Percentiles rank a stretch among this genome's conserved stretches.
Conservation (phyloP, 441 rosid genomes). For the Jatropha multifida region DNA sequence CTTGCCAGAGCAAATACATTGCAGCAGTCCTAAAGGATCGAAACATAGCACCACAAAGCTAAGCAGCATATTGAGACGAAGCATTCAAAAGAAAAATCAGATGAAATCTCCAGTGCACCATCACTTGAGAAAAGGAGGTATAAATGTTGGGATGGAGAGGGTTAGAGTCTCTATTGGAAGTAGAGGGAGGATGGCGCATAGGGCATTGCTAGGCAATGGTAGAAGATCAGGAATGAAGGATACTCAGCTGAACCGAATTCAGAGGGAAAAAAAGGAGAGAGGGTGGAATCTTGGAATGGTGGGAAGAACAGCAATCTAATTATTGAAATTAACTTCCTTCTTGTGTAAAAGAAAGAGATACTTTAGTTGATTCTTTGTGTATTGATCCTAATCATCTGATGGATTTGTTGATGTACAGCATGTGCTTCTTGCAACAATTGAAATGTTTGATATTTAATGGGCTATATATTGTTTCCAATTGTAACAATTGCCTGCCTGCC, state of each 20-base stretch:
- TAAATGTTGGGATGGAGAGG: constrained; percentile 85
- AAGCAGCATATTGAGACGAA: constrained; percentile 62
- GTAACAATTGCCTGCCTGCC: no score
- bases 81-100: constrained; percentile 70
- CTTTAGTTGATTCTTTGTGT: not conserved
- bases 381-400: not conserved
- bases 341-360: not conserved
- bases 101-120: constrained; percentile 62
- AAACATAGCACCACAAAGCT: constrained; percentile 54
- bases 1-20: constrained; percentile 46
- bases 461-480: no score
- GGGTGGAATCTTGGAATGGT: constrained; percentile 61
- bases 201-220: constrained; percentile 56
- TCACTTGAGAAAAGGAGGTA: constrained; percentile 67
- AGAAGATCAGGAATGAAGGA: constrained; percentile 53
- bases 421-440: constrained; percentile 6
- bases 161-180: constrained; percentile 87
- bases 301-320: constrained; percentile 30
- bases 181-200: constrained; percentile 66
- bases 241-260: constrained; percentile 47
- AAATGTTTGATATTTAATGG: not conserved
- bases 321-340: not conserved
- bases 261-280: constrained; percentile 79
- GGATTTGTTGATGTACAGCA: not conserved
- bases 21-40: constrained; percentile 56